Evolutionary conservation across 768 basidiomycete species (phyloP), one percentile per base, ranked within the genome.

Genomic region (Wakefieldia striispora): DNA sequence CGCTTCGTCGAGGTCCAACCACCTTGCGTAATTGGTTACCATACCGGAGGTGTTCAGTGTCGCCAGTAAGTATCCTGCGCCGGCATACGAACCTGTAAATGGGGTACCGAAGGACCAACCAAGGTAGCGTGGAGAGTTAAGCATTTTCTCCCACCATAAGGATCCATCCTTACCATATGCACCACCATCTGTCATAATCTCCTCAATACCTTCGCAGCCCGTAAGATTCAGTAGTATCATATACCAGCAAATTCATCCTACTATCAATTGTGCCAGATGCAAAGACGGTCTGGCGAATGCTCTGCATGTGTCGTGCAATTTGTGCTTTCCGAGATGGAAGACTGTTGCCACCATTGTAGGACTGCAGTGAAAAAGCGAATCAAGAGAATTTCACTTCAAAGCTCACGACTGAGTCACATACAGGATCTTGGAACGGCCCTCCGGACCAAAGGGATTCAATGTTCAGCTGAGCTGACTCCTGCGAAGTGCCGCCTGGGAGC

Each of bases 371-470:
- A 7, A 35, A 29, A 43, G 38, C 14, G 14, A 40, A 23, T 40
- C 12, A 24, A 29, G 34, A 45, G 37, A 20, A 16, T 14, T 14
- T 34, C 36, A 14, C 24, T 19, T 43, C 21, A 17, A 31, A 40
- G 45, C 0, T 7, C 26, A 38, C 12, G 27, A 12, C 6, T 6
- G 12, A 40, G 24, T 13, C 14, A 66, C 75, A 26, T 60, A 86
- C 85, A 10, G 78, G 75, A 58, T 86, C 80, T 40, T 79, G 73
- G 53, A 86, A 86, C 8, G 85, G 83, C 4, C 87, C 87, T 17
- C 87, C 87, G 17, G 81, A 76, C 87, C 88, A 89, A 9, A 90
- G 69, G 13, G 83, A 82, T 59, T 90, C 87, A 40, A 90, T 83
- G 60, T 90, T 89, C 23, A 90, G 69, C 53, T 84, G 84, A 10